Percentiles rank a stretch among this genome's conserved stretches.
phyloP scores from a whole-genome alignment of 192 early-diverging fungal genomes.

The Bifiguratus adelaidae region DNA sequence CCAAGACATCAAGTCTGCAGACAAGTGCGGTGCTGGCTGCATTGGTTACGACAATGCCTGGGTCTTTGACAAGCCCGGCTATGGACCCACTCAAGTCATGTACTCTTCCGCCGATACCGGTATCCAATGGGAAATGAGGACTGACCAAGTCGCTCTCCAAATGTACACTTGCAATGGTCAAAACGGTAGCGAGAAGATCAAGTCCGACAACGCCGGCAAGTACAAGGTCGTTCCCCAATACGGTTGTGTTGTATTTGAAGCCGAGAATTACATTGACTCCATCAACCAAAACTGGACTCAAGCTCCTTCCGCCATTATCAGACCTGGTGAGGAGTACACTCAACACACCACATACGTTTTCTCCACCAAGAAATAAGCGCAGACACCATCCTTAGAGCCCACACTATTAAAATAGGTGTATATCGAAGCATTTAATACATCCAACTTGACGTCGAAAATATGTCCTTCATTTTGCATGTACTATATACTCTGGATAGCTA shows the following conservation, averaged over 20 bases:
- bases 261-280: slow-evolving; percentile 5
- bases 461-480: no score
- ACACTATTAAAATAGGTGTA: no score
- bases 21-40: slow-evolving; percentile 3
- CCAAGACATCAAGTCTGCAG: not conserved
- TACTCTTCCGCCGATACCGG: not conserved
- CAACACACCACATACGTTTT: slow-evolving; percentile 2
- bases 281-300: slow-evolving; percentile 4
- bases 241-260: slow-evolving; percentile 3
- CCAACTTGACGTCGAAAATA: no score
- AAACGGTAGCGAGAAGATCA: slow-evolving; percentile 2
- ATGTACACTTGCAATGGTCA: not conserved
- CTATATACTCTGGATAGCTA: no score
- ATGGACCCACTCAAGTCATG: not conserved
- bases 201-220: not conserved
- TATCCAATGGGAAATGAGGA: not conserved
- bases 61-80: not conserved
- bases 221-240: slow-evolving; percentile 1
- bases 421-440: no score
- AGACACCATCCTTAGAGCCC: no score
- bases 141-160: slow-evolving; percentile 5
- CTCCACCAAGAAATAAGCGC: slow-evolving; percentile 1
- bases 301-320: not conserved
- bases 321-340: slow-evolving; percentile 1
- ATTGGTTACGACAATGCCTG: slow-evolving; percentile 5